Percentiles rank a stretch among this genome's conserved stretches.
Conservation (phyloP, 768 basidiomycete genomes). For the Agrocybe chaxingu region DNA sequence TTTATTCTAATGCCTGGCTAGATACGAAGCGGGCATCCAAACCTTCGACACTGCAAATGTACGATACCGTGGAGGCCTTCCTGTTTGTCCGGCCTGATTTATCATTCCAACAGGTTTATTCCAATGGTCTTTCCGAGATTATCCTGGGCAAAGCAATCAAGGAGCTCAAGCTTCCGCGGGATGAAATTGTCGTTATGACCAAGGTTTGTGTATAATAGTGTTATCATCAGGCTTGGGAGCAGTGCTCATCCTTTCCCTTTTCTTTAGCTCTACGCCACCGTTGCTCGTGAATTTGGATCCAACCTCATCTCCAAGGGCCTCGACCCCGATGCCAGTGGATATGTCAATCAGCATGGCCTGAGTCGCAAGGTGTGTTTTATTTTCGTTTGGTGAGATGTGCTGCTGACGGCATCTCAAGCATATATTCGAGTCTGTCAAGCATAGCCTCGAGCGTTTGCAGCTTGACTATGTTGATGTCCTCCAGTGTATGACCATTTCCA, state of each 20-base stretch:
- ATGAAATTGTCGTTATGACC: constrained; percentile 78
- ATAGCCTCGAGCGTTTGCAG: constrained; percentile 62
- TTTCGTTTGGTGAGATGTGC: not conserved
- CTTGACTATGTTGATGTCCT: constrained; percentile 76
- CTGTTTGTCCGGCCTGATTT: not conserved
- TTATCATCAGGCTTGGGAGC: not conserved
- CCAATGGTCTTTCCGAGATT: constrained; percentile 62
- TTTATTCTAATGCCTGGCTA: constrained; percentile 9
- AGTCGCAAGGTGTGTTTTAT: constrained; percentile 26
- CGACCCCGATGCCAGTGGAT: constrained; percentile 38
- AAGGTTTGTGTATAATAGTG: constrained; percentile 39
- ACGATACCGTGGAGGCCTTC: not conserved
- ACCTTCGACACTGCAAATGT: constrained; percentile 60
- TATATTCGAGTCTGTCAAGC: constrained; percentile 69
- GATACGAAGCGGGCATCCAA: constrained; percentile 61
- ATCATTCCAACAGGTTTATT: constrained; percentile 44
- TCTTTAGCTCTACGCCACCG: constrained; percentile 37
- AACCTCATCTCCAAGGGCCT: constrained; percentile 8
- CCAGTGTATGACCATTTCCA: constrained; percentile 44
- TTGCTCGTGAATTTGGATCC: constrained; percentile 21
- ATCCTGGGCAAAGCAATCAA: constrained; percentile 75
- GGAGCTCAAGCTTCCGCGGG: constrained; percentile 58
- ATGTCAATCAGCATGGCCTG: constrained; percentile 51
- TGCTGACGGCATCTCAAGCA: constrained; percentile 27
- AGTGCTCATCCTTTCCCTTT: not conserved